Evolutionary conservation across 495 filamentous ascomycete species (phyloP), one percentile per base, ranked within the genome.

Genomic region (Aspergillus biplanus): DNA sequence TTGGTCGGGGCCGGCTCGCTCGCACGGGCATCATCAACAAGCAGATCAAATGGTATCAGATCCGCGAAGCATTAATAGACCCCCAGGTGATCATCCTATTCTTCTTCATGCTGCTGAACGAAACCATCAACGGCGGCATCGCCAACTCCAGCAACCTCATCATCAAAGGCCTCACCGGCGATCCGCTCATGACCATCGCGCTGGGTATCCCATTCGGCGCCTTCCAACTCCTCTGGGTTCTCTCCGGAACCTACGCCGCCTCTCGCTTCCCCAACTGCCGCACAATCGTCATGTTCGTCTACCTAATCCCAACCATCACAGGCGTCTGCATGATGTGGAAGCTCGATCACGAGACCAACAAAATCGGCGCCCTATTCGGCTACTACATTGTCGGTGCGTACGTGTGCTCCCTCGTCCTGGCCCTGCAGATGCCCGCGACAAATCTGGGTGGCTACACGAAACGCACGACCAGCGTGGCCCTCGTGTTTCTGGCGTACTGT

Each of bases 11-110:
- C 15, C 46, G 57, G 2, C 57, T 59, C 15, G 46, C 31, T 12
- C 57, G 42, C 5, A 46, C 61, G 31, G 79, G 79, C 18, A 73
- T 79, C 21, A 69, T 76, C 27, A 80, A 78, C 63, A 74, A 72
- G 52, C 67, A 72, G 35, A 76, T 78, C 68, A 82, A 80, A 65
- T 71, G 67, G 72, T 74, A 76, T 49, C 82, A 85, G 58, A 75
- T 83, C 33, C 64, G 70, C 13, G 82, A 85, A 61, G 71, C 76
- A 11, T 56, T 80, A 4, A n/a, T 72, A 15, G 80, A 83, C 58
- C 59, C 73, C 33, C 76, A 77, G 64, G 67, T 65, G 33, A 83
- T 78, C 76, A 68, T 80, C 32, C 52, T 76, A 44, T 67, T 72
- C 59, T 58, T 73, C 16, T 76, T 76, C 53, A 71, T 69, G 12